Conservation (phyloP, 352 stramenopile species). For the Plasmopara viticola region DNA sequence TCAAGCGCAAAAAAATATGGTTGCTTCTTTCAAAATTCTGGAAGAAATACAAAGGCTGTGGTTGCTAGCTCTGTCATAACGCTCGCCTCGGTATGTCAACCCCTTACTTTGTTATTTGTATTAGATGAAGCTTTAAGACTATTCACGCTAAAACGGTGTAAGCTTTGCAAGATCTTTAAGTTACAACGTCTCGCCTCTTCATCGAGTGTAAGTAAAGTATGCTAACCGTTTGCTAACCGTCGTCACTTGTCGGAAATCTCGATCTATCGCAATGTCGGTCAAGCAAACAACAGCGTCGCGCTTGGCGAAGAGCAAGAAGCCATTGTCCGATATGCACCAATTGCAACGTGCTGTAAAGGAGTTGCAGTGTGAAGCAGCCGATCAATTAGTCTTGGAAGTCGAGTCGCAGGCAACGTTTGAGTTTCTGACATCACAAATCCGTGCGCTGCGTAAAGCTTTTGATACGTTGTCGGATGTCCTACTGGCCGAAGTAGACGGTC, state of each 20-base stretch:
- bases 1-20: slow-evolving; percentile 15
- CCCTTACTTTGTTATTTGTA: neutral
- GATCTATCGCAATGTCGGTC: slow-evolving; percentile 27
- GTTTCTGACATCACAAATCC: slow-evolving; percentile 74
- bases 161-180: neutral
- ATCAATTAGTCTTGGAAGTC: slow-evolving; percentile 69
- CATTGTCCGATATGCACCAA: slow-evolving; percentile 75
- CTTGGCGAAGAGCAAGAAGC: slow-evolving; percentile 75
- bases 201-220: neutral
- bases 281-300: slow-evolving; percentile 51
- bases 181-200: slow-evolving; percentile 3
- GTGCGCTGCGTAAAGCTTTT: slow-evolving; percentile 64
- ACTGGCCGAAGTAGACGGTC: slow-evolving; percentile 59
- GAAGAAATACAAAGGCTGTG: too few species aligned
- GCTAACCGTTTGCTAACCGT: slow-evolving; percentile 16
- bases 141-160: neutral
- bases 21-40: neutral
- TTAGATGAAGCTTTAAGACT: neutral
- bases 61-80: neutral
- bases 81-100: neutral
- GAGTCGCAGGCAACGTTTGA: slow-evolving; percentile 81
- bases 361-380: slow-evolving; percentile 62
- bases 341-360: slow-evolving; percentile 71
- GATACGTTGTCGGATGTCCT: slow-evolving; percentile 77
- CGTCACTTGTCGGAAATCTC: slow-evolving; percentile 9